Base-by-base conservation (phyloP, 805 yeast species). In the Saturnispora mendoncae region DNA sequence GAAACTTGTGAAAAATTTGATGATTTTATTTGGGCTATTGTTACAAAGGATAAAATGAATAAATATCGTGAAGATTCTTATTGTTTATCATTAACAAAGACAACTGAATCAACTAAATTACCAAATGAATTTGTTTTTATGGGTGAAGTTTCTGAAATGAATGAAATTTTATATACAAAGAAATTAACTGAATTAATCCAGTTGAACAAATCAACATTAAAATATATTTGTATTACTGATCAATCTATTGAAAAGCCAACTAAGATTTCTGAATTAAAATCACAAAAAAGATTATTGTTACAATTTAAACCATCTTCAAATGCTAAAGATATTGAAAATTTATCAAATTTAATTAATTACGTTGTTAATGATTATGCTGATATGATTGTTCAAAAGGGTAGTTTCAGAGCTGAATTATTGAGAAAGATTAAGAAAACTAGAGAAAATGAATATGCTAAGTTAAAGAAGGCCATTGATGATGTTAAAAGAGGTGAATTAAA, bases 81-180 rank as follows among this genome's bases (percentile, higher is more conserved):
- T 65, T 90, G 67, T 63, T 68, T 90, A 55, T 82, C 95, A 2
- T 71, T 88, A 55, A 84, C 97, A 49, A 84, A 76, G 51, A 84
- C 95, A 32, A 53, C 80, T 32, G 94, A 86, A 57, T 76, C 82
- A 20, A 58, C 71, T 21, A 70, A 73, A 50, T 67, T 90, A 52
- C 95, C 96, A 27, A 52, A 64, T 34, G 76, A 82, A 48, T 84
- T 72, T 56, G 95, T 85, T 21, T 85, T 76, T 65, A 88, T 92
- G 97, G 69, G 83, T 52, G 99, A 92, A 68, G 76, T 76, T 43
- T 71, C 78, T 46, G 97, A 90, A 59, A 69, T 84, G 65, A 86
- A 80, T 50, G 85, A 77, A 4, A 65, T 74, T 44, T 64, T 84
- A 39, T 69, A 72, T 50, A 70, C 77, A 39, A 64, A 66, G 21